These are phyloP conservation scores for Prinsepia uniflora DNA, from an alignment of 306 rosid genomes.

Conservation along the genomic window DNA sequence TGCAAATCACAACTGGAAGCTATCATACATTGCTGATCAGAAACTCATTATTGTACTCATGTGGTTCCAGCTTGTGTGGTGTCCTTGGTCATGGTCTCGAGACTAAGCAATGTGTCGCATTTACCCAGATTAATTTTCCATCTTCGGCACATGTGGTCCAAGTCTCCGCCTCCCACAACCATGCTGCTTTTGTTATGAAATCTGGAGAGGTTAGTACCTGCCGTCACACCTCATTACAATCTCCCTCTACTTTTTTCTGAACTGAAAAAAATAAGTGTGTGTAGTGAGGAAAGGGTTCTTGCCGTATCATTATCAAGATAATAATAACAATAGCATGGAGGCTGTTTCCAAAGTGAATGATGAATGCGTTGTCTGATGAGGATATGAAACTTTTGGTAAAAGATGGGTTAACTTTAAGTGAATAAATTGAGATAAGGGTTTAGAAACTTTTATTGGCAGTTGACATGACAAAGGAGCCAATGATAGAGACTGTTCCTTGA, in stretches of 20 bases:
- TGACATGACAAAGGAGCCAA: too few species aligned
- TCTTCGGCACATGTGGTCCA: constrained; percentile 55
- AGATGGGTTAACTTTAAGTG: too few species aligned
- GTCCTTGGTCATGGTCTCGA: constrained; percentile 90
- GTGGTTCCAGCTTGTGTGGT: constrained; percentile 86
- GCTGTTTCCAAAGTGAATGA: too few species aligned
- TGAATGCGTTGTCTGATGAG: too few species aligned
- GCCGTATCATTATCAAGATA: too few species aligned
- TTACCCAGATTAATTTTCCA: constrained; percentile 64
- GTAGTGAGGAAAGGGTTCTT: too few species aligned
- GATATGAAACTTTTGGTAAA: too few species aligned
- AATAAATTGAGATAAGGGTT: too few species aligned
- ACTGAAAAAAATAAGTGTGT: neutral
- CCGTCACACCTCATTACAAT: constrained; percentile 11
- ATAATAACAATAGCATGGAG: too few species aligned
- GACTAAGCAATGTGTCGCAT: constrained; percentile 69
- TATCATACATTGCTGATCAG: constrained; percentile 78
- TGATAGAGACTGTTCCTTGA: neutral
- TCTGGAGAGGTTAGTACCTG: constrained; percentile 73
- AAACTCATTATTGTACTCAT: constrained; percentile 74
- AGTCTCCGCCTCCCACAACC: constrained; percentile 85
- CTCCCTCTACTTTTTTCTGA: neutral
- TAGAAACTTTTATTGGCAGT: too few species aligned
- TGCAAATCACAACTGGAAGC: constrained; percentile 85
- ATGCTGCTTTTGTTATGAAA: constrained; percentile 77